phyloP scores from a whole-genome alignment of 2,329 filamentous ascomycete species.

The Cercospora sp. region DNA sequence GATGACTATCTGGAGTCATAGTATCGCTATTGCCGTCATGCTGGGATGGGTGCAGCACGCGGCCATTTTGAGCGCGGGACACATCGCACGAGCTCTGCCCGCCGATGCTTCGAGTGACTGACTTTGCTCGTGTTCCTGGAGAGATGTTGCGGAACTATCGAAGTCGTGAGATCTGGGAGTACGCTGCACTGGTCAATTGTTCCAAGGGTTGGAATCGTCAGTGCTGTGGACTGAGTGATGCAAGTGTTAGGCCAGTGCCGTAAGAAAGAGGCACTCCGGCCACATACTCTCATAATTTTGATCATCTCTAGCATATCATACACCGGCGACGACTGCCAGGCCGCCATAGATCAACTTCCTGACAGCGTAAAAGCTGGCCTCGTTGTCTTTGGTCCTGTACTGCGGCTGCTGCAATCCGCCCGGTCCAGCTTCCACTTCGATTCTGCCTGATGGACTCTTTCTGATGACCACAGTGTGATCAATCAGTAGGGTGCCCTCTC shows the following conservation, averaged over 20 bases:
- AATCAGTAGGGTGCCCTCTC: slow-evolving; percentile 87
- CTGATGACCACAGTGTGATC: slow-evolving; percentile 85
- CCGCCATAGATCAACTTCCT: slow-evolving; percentile 91
- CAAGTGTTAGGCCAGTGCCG: neutral
- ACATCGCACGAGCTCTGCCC: neutral
- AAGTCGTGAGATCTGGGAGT: neutral
- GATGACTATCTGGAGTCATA: neutral
- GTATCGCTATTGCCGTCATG: neutral
- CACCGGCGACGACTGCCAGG: slow-evolving; percentile 80
- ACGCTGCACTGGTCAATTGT: neutral
- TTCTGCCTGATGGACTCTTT: slow-evolving; percentile 73
- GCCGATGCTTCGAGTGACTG: neutral
- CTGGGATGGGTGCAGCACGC: neutral
- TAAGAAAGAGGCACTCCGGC: neutral
- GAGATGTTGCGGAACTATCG: neutral
- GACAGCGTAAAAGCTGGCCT: slow-evolving; percentile 79
- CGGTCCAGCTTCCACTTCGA: slow-evolving; percentile 81
- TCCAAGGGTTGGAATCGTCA: neutral
- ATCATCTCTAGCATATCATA: slow-evolving; percentile 20
- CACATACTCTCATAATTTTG: neutral
- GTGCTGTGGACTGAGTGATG: neutral
- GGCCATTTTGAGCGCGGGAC: neutral
- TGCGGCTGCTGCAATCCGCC: slow-evolving; percentile 44
- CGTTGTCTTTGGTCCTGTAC: slow-evolving; percentile 43
- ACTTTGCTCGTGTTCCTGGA: neutral